phyloP scores from a whole-genome alignment of 257 asterid genomes.

The Solanum bulbocastanum region DNA sequence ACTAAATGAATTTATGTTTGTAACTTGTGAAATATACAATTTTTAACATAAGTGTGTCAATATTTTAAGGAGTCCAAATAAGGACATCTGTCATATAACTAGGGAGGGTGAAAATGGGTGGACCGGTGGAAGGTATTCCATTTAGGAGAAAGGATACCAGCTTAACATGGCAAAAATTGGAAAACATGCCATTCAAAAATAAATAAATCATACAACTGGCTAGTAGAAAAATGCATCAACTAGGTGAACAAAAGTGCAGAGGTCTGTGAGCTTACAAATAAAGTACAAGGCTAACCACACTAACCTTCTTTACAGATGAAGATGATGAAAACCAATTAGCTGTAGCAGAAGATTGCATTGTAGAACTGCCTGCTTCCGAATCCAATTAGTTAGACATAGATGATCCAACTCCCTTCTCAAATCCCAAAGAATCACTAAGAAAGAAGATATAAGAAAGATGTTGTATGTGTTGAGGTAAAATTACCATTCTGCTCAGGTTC shows the following conservation, averaged over 20 bases:
- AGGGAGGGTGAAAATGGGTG: not conserved
- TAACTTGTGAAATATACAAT: not conserved
- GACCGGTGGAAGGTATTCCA: not conserved
- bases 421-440: not conserved
- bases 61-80: not conserved
- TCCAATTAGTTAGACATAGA: conserved; percentile 14
- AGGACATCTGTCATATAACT: not conserved
- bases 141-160: not conserved
- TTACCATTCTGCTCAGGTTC: conserved; percentile 64
- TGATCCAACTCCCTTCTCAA: not conserved
- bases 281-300: not conserved
- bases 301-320: conserved; percentile 87
- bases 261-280: not conserved
- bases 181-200: not conserved
- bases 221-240: not conserved
- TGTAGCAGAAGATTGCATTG: conserved; percentile 57
- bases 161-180: not conserved
- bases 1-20: not conserved
- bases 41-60: not conserved
- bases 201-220: not conserved
- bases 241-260: not conserved
- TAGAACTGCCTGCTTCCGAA: conserved; percentile 39
- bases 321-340: conserved; percentile 90
- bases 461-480: not conserved
- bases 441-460: not conserved